Conservation (phyloP, 75 land plant genomes). For the Pseudotsuga menziesii region DNA sequence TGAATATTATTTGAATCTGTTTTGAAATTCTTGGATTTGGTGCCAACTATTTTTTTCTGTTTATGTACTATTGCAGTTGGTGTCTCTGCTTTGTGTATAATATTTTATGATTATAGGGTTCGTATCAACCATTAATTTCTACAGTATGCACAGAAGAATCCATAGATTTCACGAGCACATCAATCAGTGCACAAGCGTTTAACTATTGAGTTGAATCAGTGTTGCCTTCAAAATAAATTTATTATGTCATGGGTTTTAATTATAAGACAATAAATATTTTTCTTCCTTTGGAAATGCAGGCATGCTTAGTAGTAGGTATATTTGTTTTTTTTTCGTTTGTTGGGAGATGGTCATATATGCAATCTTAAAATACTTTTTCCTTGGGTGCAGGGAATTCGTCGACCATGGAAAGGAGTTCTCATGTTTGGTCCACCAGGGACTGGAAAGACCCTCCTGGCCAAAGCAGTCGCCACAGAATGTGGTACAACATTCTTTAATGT, state of each 20-base stretch:
- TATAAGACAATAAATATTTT: not conserved
- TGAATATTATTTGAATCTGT: too few relatives aligned
- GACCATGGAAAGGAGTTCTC: conserved; percentile 99
- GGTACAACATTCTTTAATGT: conserved; percentile 99
- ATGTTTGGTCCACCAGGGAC: conserved; percentile 99
- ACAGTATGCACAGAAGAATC: too few relatives aligned
- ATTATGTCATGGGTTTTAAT: not conserved
- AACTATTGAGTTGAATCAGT: not conserved
- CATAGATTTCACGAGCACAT: not conserved
- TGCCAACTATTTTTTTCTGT: too few relatives aligned
- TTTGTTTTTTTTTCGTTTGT: not conserved
- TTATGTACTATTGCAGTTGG: too few relatives aligned
- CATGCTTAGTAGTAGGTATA: not conserved
- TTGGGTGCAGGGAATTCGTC: conserved; percentile 74
- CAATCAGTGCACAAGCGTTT: not conserved
- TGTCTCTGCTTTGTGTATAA: too few relatives aligned
- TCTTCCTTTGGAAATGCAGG: not conserved
- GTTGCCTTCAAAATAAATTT: not conserved
- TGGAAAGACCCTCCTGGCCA: conserved; percentile 96
- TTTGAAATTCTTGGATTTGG: too few relatives aligned
- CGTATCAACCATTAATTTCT: too few relatives aligned
- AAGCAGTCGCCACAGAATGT: conserved; percentile 98
- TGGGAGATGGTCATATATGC: not conserved
- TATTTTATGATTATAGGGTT: too few relatives aligned
- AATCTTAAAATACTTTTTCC: not conserved